A percentile compares a stretch with the other conserved stretches of the same genome.
Evolutionary conservation across 2,329 filamentous ascomycete species (phyloP).

Genomic region (Alternaria alternata): DNA sequence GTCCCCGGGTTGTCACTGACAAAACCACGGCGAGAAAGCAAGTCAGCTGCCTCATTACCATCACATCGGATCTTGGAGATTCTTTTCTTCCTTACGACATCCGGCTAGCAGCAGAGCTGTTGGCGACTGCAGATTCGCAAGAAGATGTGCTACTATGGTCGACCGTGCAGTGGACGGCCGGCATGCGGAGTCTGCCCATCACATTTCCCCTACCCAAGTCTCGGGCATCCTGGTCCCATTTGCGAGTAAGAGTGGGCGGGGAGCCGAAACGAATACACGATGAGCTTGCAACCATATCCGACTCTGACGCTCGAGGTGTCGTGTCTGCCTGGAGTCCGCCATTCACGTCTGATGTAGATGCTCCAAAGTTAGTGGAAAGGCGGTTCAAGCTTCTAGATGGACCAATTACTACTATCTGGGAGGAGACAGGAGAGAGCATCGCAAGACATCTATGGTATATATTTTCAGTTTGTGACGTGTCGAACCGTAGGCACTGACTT

Average conservation of each 20-base stretch:
- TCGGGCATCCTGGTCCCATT: conserved; percentile 46
- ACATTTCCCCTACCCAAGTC: conserved; percentile 52
- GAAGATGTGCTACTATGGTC: conserved; percentile 54
- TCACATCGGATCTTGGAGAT: conserved; percentile 75
- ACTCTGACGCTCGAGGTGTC: conserved; percentile 54
- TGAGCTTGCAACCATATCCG: conserved; percentile 35
- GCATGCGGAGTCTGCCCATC: conserved; percentile 56
- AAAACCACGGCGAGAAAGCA: conserved; percentile 32
- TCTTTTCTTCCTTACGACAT: conserved; percentile 64
- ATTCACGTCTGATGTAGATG: conserved; percentile 53
- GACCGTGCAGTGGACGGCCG: conserved; percentile 55
- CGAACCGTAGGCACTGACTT: not conserved
- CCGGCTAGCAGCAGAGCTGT: conserved; percentile 53
- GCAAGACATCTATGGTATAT: conserved; percentile 73
- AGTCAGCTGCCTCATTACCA: conserved; percentile 60
- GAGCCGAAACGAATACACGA: conserved; percentile 40
- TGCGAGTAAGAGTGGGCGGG: conserved; percentile 53
- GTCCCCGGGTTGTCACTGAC: conserved; percentile 59
- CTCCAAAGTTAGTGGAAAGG: conserved; percentile 64
- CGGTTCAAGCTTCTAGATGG: conserved; percentile 57
- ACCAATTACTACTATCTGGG: conserved; percentile 63
- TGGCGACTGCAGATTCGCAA: conserved; percentile 25
- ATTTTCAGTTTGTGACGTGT: not conserved
- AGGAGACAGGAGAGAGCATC: conserved; percentile 77
- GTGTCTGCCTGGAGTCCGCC: conserved; percentile 66